A percentile compares a stretch with the other conserved stretches of the same genome.
phyloP scores from a whole-genome alignment of 2,329 filamentous ascomycete species.

The Fusarium musae region DNA sequence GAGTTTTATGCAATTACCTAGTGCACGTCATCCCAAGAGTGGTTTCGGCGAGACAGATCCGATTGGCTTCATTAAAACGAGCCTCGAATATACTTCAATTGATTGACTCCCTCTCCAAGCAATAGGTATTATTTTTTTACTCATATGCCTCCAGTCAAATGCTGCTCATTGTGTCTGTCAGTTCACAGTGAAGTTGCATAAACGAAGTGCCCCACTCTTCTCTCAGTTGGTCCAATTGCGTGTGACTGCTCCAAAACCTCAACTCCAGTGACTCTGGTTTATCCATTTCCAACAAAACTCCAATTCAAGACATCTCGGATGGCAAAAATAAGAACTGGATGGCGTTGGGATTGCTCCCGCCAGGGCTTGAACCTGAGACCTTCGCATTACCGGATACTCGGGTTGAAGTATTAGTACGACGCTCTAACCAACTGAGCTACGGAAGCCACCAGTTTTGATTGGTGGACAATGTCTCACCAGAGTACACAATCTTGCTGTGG shows the following conservation, averaged over 20 bases:
- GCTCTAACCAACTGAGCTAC: conserved; percentile 16
- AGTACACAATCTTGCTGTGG: accelerated
- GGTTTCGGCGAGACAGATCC: too few relatives aligned
- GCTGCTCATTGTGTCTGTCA: accelerated
- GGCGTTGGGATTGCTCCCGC: conserved; percentile 10
- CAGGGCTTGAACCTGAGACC: conserved; percentile 8
- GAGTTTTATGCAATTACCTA: too few relatives aligned
- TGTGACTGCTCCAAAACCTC: not conserved
- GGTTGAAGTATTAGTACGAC: conserved; percentile 12
- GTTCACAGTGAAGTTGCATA: not conserved
- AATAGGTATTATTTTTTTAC: accelerated
- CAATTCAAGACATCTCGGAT: not conserved
- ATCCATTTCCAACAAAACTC: not conserved
- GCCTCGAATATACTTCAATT: not conserved
- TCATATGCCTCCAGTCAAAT: too few relatives aligned
- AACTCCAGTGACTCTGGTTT: not conserved
- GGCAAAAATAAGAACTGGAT: not conserved
- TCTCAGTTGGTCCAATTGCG: not conserved
- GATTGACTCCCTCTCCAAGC: not conserved
- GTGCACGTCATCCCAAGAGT: not conserved
- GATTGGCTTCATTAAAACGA: accelerated
- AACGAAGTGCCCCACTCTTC: not conserved
- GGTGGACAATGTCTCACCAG: not conserved
- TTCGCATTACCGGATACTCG: conserved; percentile 3
- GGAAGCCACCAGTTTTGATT: conserved; percentile 9